Conservation (phyloP, 2,329 filamentous ascomycete species). For the Chrysosporium keratinophilum region DNA sequence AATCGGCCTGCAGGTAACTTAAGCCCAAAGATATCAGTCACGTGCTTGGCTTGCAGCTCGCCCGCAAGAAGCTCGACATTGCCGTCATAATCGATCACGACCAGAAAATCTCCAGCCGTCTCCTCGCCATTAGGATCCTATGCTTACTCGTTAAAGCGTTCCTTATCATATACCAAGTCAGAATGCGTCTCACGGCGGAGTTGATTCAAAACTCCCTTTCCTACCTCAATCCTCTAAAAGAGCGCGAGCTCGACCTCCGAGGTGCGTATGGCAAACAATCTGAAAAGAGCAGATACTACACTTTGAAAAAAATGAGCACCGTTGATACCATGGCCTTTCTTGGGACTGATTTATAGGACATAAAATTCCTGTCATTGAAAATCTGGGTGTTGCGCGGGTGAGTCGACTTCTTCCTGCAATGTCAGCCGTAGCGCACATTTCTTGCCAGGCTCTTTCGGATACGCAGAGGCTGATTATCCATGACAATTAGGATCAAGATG, state of each 20-base stretch:
- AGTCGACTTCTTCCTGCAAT: background rate
- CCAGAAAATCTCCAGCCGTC: background rate
- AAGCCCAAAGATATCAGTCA: too few relatives aligned
- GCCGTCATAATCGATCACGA: too few relatives aligned
- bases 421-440: background rate
- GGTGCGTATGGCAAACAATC: slow-evolving; percentile 56
- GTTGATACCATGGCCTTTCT: slow-evolving; percentile 61
- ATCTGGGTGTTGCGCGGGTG: slow-evolving; percentile 89
- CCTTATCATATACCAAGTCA: background rate
- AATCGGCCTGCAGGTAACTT: too few relatives aligned
- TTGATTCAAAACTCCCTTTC: slow-evolving; percentile 90
- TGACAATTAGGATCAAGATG: slow-evolving; percentile 66
- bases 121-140: background rate
- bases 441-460: too few relatives aligned
- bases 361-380: slow-evolving; percentile 95
- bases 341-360: slow-evolving; percentile 61
- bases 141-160: background rate
- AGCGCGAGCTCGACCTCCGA: slow-evolving; percentile 98
- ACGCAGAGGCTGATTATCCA: background rate
- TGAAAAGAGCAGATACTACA: slow-evolving; percentile 98
- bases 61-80: too few relatives aligned
- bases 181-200: slow-evolving; percentile 90
- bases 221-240: slow-evolving; percentile 96
- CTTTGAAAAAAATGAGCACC: slow-evolving; percentile 57
- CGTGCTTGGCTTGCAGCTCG: too few relatives aligned